Evolutionary conservation across 2,329 filamentous ascomycete species (phyloP), one percentile per base, ranked within the genome.

Genomic region (Stagonosporopsis tanaceti): DNA sequence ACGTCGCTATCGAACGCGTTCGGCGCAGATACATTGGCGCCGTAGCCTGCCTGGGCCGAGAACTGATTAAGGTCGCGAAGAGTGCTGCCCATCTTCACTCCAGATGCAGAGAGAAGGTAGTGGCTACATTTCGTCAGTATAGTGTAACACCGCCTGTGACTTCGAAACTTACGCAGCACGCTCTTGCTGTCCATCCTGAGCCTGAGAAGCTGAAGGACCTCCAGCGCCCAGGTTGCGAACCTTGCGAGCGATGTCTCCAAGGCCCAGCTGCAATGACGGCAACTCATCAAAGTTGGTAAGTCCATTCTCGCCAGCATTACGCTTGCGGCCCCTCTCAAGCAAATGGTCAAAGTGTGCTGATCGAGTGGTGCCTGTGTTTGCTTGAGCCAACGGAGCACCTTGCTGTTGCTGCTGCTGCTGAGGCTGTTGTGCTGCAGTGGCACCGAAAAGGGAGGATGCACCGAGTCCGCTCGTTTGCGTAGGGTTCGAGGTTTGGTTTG

Each of bases 51-150:
- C 74, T 75, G 70, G 55, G 84, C 82, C 71, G 87, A 90, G 76
- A 98, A 88, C 57, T 89, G 85, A 69, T 92, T 91, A 22, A 99
- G 86, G 69, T 98, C 94, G 74, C 91, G 91, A 48, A 96, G 86
- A 14, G 94, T 92, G 62, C 89, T 85, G 38, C 91, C 89, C 14
- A 94, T 92, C 70, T 96, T 92, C 55, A 99, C 91, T 32, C 95
- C 95, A 12, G 95, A 98, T 7, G 92, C 94, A 27, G 94, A 93
- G 47, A 99, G 88, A 38, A 98, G 84, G 76, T 97, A 97, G 75
- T 97, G 94, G 68, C 90, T 93, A 61, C 2, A 44, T 42, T 11
- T n/a, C 30, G 53, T 73, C 55, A 72, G 59, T 59, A 47, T 38
- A 54, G 7, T 40, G 6, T 38, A 12, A 20, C 25, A 28, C 15